Conservation (phyloP, 2,329 filamentous ascomycete species). For the Aaosphaeria arxii region DNA sequence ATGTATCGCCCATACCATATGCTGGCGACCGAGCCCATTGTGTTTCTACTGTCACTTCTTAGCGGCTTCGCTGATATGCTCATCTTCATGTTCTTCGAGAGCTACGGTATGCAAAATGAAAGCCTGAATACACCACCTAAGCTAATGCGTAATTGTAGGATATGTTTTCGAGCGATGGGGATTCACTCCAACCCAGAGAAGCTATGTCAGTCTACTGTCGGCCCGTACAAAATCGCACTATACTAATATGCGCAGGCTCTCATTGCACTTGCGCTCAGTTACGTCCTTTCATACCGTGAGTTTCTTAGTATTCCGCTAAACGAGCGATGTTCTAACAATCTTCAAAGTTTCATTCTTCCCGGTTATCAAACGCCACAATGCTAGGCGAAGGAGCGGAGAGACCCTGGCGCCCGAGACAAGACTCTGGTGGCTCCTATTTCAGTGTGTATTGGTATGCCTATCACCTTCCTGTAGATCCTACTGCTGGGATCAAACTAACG, state of each 20-base stretch:
- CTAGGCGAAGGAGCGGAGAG: neutral
- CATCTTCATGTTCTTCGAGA: conserved; percentile 75
- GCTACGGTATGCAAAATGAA: conserved; percentile 45
- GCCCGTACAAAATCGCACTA: too few species aligned
- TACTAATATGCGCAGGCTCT: too few species aligned
- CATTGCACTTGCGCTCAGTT: too few species aligned
- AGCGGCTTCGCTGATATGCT: conserved; percentile 72
- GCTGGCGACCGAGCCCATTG: conserved; percentile 72
- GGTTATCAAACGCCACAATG: conserved; percentile 41
- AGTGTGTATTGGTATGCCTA: neutral
- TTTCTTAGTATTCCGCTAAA: too few species aligned
- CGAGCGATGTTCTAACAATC: too few species aligned
- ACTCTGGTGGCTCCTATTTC: conserved; percentile 5
- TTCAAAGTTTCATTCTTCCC: conserved; percentile 51
- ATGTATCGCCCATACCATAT: conserved; percentile 48
- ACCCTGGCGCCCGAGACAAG: conserved; percentile 2
- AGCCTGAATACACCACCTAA: too few species aligned
- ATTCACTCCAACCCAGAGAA: conserved; percentile 57
- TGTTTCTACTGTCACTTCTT: conserved; percentile 66
- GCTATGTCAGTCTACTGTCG: too few species aligned
- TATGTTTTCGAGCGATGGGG: conserved; percentile 65
- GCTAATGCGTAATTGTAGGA: too few species aligned
- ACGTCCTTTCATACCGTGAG: too few species aligned
- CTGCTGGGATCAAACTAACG: too few species aligned
- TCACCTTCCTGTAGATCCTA: neutral